Base-by-base conservation (phyloP, 495 filamentous ascomycete genomes). In the Pseudoneurospora amorphoporcata region DNA sequence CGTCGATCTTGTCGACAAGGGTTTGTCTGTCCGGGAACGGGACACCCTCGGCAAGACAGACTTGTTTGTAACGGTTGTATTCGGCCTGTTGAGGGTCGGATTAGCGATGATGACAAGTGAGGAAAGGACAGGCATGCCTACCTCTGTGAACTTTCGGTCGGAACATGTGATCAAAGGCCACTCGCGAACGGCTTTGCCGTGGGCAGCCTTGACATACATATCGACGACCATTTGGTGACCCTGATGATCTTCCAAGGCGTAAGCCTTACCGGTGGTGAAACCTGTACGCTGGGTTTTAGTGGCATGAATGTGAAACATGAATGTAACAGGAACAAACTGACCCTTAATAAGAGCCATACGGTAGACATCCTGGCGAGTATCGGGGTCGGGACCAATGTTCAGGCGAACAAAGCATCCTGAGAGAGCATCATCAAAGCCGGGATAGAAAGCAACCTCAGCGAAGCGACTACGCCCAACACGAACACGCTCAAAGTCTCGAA, bases 101-200 rank as follows among this genome's bases (percentile, higher is more conserved):
- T 40, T 53, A 43, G 9, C 10, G 16, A 68, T 12, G 45, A 17
- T 14, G 0, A 17, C 16, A 17, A 0, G 45, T 12, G 32, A 41
- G 35, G 4, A 5, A 58, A 47, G 39, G 8, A 41, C 16, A 43
- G 41, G 35, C 19, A 35, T 47, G 81, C 85, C 73, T 84, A 92
- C 91, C 81, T 94, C 92, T 9, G 90, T 92, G 79, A 97, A 89
- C 2, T 82, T 77, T 45, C 87, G 87, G 77, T 95, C 90, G 4
- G 93, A 96, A 81, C 92, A 95, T 40, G 87, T 88, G 77, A 94
- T 88, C 80, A 97, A 94, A 5, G 94, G 93, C 81, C 91, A 95
- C 5, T 91, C 89, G 73, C 88, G 90, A 76, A 92, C 85, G 0
- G 92, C 83, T 75, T 93, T 92, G 35, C 95, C 94, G 74, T 94